Evolutionary conservation across 441 rosid genomes (phyloP), one percentile per base, ranked within the genome.

Genomic region (Gossypium davidsonii): DNA sequence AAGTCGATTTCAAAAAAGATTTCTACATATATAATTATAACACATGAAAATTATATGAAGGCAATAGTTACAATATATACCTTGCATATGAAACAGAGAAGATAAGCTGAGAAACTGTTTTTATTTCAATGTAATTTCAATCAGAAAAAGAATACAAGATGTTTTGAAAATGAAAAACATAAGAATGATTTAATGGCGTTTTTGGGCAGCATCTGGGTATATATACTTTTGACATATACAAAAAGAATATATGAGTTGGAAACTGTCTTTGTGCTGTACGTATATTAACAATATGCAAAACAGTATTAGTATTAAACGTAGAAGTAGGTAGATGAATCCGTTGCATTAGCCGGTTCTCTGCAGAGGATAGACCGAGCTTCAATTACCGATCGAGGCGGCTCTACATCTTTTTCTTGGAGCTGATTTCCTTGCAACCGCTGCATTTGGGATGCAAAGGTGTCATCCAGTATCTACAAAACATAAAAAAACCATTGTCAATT

Each of bases 301-400:
- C 25, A 3, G 2, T 28, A 37, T 37, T 0, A n/a, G 28, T 0
- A 12, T 76, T 86, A 93, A 67, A 89, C 91, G 72, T 85, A 92
- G 79, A 88, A 93, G 84, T 87, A 93, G 60, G 91, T 80, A 1
- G 94, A 87, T 61, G 94, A 72, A 67, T 91, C 93, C 17, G 85
- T 59, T 75, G 86, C 77, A 80, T 77, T 91, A 70, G 92, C 77
- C 1, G 87, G 75, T 77, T 94, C 98, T 83, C 91, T 88, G 78
- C 98, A 87, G 51, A 96, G 97, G 75, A 96, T 96, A 8, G 98
- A 93, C 66, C 98, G 89, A 79, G 98, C 97, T 83, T 96, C 98
- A 1, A 89, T 79, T 42, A 96, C 96, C 0, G 98, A 96, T 21
- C 97, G 92, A 44, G 97, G 97, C 37, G 97, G 87, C 75, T 93